Conservation (phyloP, 2,329 filamentous ascomycete species). For the Malbranchea cinnamomea region DNA sequence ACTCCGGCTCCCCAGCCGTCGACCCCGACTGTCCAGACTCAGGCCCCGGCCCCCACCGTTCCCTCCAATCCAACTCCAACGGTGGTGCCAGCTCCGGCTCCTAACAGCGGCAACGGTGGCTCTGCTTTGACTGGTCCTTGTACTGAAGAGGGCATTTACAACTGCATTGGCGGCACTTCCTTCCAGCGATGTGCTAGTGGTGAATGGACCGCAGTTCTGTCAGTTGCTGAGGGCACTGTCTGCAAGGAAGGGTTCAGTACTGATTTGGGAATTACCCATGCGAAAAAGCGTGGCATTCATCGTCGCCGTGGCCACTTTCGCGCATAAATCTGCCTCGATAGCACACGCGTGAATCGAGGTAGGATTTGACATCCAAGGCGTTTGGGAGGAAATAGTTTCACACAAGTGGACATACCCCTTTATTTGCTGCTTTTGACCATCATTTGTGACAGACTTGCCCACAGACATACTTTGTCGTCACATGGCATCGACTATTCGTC, state of each 20-base stretch:
- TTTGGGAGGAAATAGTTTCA: neutral
- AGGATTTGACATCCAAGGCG: slow-evolving; percentile 3
- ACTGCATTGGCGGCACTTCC: slow-evolving; percentile 39
- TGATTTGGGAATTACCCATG: slow-evolving; percentile 14
- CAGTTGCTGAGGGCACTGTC: slow-evolving; percentile 39
- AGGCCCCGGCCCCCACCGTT: neutral
- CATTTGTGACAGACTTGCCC: too few relatives aligned
- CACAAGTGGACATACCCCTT: too few relatives aligned
- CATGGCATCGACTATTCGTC: too few relatives aligned
- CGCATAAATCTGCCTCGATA: too few relatives aligned
- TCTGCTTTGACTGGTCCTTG: slow-evolving; percentile 21
- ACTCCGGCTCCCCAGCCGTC: slow-evolving; percentile 3
- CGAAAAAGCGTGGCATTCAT: slow-evolving; percentile 15
- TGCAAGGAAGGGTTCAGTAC: slow-evolving; percentile 32
- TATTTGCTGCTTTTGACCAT: too few relatives aligned
- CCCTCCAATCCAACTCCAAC: neutral
- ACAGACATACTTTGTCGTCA: too few relatives aligned
- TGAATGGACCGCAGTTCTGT: slow-evolving; percentile 35
- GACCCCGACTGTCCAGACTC: neutral
- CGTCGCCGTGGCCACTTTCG: slow-evolving; percentile 14
- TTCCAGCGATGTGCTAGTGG: slow-evolving; percentile 52
- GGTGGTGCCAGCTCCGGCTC: slow-evolving; percentile 4
- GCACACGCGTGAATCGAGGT: too few relatives aligned
- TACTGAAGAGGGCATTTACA: slow-evolving; percentile 41
- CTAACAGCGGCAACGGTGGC: slow-evolving; percentile 5